These are phyloP conservation scores for Blastocystis sp. DNA, from an alignment of 352 stramenopile species.

Conservation along the genomic window DNA sequence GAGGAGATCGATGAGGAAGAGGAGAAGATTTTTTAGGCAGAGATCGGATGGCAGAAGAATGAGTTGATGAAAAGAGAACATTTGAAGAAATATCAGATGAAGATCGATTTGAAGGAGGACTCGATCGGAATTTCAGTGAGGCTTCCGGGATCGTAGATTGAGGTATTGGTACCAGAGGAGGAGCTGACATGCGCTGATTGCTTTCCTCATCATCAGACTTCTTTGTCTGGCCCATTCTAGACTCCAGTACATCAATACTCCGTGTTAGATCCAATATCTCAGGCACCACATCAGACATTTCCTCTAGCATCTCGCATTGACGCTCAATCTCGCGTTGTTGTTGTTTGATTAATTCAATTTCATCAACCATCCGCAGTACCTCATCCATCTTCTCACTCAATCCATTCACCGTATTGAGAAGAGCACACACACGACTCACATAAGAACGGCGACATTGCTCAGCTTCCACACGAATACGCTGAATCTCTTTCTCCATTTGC, in stretches of 20 bases:
- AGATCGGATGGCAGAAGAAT: background rate
- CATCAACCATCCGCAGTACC: background rate
- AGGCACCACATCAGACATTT: background rate
- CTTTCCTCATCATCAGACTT: no score
- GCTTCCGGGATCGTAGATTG: no score
- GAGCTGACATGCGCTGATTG: no score
- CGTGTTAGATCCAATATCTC: background rate
- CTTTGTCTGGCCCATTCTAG: background rate
- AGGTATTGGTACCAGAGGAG: no score
- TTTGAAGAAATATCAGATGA: background rate
- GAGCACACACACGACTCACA: background rate
- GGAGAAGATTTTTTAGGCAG: background rate
- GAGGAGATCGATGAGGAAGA: background rate
- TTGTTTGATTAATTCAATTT: slow-evolving; percentile 1
- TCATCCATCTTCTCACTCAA: slow-evolving; percentile 20
- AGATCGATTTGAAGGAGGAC: background rate
- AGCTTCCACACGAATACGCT: background rate
- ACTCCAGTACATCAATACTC: background rate
- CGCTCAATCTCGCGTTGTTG: background rate
- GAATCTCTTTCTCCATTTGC: slow-evolving; percentile 1
- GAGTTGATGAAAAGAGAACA: background rate
- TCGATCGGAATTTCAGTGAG: no score
- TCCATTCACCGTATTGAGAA: background rate
- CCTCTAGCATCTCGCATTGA: slow-evolving; percentile 42
- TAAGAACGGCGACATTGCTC: background rate